Percentiles rank a stretch among this genome's conserved stretches.
phyloP scores from a whole-genome alignment of 2,329 filamentous ascomycete species.

The Onygena corvina region DNA sequence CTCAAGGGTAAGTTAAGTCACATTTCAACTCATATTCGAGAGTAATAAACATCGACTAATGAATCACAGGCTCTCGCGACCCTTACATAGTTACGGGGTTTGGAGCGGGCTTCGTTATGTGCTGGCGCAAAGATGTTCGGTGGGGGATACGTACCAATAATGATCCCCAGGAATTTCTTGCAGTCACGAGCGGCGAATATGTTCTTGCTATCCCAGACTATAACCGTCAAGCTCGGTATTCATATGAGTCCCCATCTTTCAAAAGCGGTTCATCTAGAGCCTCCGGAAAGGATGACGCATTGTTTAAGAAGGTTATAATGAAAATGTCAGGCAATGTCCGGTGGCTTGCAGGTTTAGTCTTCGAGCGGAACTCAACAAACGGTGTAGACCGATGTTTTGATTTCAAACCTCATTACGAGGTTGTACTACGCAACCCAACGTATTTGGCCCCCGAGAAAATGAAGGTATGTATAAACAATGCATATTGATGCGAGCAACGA shows the following conservation, averaged over 20 bases:
- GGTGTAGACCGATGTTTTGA: slow-evolving; percentile 65
- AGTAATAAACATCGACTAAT: slow-evolving; percentile 12
- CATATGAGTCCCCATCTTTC: slow-evolving; percentile 33
- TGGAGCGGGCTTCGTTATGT: slow-evolving; percentile 94
- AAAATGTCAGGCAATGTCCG: slow-evolving; percentile 93
- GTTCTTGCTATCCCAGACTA: slow-evolving; percentile 91
- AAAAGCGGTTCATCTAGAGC: slow-evolving; percentile 51
- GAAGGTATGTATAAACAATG: slow-evolving; percentile 27
- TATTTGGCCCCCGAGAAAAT: slow-evolving; percentile 50
- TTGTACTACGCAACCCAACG: slow-evolving; percentile 70
- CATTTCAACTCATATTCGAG: not conserved
- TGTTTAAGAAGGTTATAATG: slow-evolving; percentile 98
- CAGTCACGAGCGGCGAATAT: slow-evolving; percentile 88
- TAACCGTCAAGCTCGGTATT: slow-evolving; percentile 69
- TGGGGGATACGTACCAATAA: slow-evolving; percentile 76
- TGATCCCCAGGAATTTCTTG: slow-evolving; percentile 88
- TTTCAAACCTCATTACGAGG: slow-evolving; percentile 85
- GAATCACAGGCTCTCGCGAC: slow-evolving; percentile 54
- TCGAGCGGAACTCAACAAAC: slow-evolving; percentile 71
- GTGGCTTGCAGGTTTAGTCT: slow-evolving; percentile 82
- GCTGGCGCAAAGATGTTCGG: slow-evolving; percentile 87
- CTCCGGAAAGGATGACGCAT: slow-evolving; percentile 42
- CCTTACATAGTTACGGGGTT: slow-evolving; percentile 87
- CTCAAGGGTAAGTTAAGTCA: slow-evolving; percentile 56
- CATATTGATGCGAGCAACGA: not conserved